phyloP scores from a whole-genome alignment of 306 rosid species.

The Trifolium fragiferum region DNA sequence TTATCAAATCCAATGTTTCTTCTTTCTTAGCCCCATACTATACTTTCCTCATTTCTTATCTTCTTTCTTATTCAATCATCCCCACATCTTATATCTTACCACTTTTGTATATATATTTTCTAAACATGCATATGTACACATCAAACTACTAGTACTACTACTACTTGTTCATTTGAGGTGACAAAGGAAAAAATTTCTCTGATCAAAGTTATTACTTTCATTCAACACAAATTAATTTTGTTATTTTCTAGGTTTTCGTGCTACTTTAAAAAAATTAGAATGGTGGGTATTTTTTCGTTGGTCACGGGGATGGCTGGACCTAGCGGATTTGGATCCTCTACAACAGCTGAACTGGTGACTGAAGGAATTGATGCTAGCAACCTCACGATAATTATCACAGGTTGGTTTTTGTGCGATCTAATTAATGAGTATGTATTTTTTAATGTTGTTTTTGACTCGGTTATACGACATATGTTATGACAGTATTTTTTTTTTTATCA shows the following conservation, averaged over 20 bases:
- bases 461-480: background rate
- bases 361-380: constrained; percentile 71
- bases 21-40: background rate
- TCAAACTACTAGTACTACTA: background rate
- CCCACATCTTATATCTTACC: constrained; percentile 15
- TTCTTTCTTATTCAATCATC: background rate
- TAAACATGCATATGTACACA: background rate
- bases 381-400: constrained; percentile 82
- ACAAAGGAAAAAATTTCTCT: background rate
- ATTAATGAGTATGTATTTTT: background rate
- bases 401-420: constrained; percentile 36
- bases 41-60: constrained; percentile 1
- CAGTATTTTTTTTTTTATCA: background rate
- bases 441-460: too few species aligned
- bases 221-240: background rate
- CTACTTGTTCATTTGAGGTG: background rate
- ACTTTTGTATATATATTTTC: background rate
- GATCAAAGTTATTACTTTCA: background rate
- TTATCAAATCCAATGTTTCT: background rate
- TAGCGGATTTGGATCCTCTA: constrained; percentile 89
- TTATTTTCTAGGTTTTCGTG: background rate
- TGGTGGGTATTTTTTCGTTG: constrained; percentile 61
- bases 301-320: constrained; percentile 72
- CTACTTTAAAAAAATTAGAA: background rate
- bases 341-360: constrained; percentile 85